Base-by-base conservation (phyloP, 139 green algal species). In the Chlorella sp. region DNA sequence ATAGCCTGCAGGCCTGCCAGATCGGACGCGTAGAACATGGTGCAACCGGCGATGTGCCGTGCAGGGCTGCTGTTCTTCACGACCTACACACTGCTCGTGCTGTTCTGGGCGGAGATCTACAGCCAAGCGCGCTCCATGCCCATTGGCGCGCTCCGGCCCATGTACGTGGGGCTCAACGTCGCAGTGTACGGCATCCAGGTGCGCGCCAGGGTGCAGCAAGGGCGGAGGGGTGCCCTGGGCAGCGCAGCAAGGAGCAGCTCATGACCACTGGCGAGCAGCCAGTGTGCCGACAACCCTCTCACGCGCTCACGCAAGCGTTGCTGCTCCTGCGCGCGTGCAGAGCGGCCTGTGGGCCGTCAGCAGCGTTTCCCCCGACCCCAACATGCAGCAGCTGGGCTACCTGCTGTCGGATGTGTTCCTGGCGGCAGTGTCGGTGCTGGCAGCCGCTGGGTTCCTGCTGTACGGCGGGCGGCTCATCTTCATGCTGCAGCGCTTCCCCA, bases 71-170 rank as follows among this genome's bases (percentile, higher is more conserved):
- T 99, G 29, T 99, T 98, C 83, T 98, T 98, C 83, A 95, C 91
- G 26, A 98, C 95, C 6, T 99, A 98, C 89, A 98, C 94, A 0
- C 84, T 98, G 60, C 86, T 99, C 49, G 91, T 99, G 49, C 88
- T 99, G 27, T 99, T 99, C 72, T 99, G 93, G 93, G 94, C 94
- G 22, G 95, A 99, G 78, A 99, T 99, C 51, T 99, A 98, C 77
- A 93, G 98, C 71, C 95, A 99, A 74, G 95, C 93, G 0, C 84
- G 89, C 36, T 90, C 77, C 70, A 85, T 95, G 76, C 89, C 95
- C 22, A 95, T 87, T 1, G 75, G 72, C 20, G 80, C 77, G 0
- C 82, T 98, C 79, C 86, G 91, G 1, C 94, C 92, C 0, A 74
- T 82, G 5, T 98, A 98, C 76, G 67, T 97, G 24, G 83, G 77